phyloP scores from a whole-genome alignment of 176 grass and related monocot genomes.

The Lolium perenne region DNA sequence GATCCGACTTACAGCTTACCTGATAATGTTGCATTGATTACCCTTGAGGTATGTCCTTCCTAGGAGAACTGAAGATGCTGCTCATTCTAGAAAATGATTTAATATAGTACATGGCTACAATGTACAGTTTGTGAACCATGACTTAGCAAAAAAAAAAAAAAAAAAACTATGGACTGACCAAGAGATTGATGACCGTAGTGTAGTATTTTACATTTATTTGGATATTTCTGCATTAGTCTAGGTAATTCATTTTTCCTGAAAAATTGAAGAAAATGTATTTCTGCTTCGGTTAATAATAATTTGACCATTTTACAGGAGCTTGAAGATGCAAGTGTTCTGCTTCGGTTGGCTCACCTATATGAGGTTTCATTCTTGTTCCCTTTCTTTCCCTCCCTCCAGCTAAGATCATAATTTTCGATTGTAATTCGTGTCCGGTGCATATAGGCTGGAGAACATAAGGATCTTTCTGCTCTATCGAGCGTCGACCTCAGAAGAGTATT shows the following conservation, averaged over 20 bases:
- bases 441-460: conserved; percentile 78
- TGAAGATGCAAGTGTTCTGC: conserved; percentile 79
- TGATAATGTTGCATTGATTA: conserved; percentile 95
- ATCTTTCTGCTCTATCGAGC: conserved; percentile 72
- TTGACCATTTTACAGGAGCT: conserved; percentile 59
- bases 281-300: not conserved
- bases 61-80: not conserved
- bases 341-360: conserved; percentile 89
- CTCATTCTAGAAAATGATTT: not conserved
- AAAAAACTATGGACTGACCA: not conserved
- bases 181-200: not conserved
- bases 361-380: conserved; percentile 50
- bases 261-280: not conserved
- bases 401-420: not conserved
- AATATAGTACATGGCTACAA: not conserved
- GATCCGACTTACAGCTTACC: conserved; percentile 90
- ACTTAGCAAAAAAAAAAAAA: not conserved
- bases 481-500: conserved; percentile 86
- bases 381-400: conserved; percentile 9
- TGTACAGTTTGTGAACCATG: not conserved
- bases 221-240: not conserved
- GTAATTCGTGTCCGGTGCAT: conserved; percentile 12
- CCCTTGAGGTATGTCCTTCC: conserved; percentile 69
- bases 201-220: not conserved
- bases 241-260: not conserved